Base-by-base conservation (phyloP, 75 land plant genomes). In the Sequoia sempervirens region DNA sequence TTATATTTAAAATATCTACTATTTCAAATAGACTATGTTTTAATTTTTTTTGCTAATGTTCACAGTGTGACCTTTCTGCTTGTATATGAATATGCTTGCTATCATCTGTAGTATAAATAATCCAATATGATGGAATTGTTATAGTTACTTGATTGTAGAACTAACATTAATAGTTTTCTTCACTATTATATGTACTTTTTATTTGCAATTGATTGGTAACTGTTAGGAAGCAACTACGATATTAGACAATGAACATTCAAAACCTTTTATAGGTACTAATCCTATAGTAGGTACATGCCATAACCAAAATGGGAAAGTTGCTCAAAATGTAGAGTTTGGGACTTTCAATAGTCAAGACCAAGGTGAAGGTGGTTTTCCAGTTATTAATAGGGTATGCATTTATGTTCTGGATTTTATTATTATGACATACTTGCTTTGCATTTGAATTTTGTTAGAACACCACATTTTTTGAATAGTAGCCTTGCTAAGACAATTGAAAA, bases 261-360 rank as follows among this genome's bases (percentile, higher is more conserved):
- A 41, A 8, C 6, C 0, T 41, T 76, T 76, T 43, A 38, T 47
- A 76, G 79, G 79, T 23, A 26, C 43, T 9, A 47, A 76, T 23
- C 43, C 43, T 76, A 23, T 47, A 83, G 85, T 74, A 40, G 82
- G 82, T 86, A 87, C 41, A 56, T 84, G 86, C 0, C 91, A 91
- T 30, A 83, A 79, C 83, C 93, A 95, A 84, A 74, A 86, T 83
- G 92, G 95, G n/a, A 95, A 95, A 82, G 88, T 94, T 83, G 85
- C 99, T 32, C 99, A 95, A 84, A 92, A 96, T 87, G 88, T 97
- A 52, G 88, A 93, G 36, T 86, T 97, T 85, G 99, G 99, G 58
- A 91, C 94, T 14, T 89, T 97, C 34, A 96, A 96, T 87, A 82
- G 95, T 80, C 94, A 91, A 11, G 97, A 97, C 20, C 91, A 87